Conservation (phyloP, 1,284 basidiomycete species). For the Coniferiporia weirii region DNA sequence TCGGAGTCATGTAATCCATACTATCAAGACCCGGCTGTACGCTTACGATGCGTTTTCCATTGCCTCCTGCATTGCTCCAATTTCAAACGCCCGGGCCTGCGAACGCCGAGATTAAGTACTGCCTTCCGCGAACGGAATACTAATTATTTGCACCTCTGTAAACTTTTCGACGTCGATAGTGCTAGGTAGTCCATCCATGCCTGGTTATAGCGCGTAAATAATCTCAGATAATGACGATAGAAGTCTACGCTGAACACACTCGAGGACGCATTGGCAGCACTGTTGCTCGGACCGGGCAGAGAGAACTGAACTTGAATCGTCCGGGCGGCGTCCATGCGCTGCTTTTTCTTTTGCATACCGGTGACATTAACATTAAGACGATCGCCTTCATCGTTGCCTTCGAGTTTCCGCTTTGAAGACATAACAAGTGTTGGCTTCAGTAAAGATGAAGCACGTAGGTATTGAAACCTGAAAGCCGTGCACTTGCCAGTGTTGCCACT, state of each 20-base stretch:
- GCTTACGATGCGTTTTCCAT: slow-evolving; percentile 74
- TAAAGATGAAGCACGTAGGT: too few relatives aligned
- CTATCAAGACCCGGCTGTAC: background rate
- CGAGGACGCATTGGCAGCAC: background rate
- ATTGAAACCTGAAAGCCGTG: too few relatives aligned
- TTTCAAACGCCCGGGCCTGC: slow-evolving; percentile 82
- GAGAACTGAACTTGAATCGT: slow-evolving; percentile 57
- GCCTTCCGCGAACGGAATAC: background rate
- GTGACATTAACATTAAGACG: slow-evolving; percentile 27
- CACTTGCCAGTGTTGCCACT: too few relatives aligned
- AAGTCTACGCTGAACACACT: background rate
- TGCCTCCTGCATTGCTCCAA: slow-evolving; percentile 79
- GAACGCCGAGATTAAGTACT: slow-evolving; percentile 5
- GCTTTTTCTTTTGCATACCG: slow-evolving; percentile 61
- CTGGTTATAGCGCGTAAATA: slow-evolving; percentile 28
- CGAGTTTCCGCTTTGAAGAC: slow-evolving; percentile 48
- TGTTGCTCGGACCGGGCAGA: slow-evolving; percentile 17
- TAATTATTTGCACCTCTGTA: slow-evolving; percentile 53
- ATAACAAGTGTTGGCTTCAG: slow-evolving; percentile 28
- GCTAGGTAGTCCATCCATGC: slow-evolving; percentile 57
- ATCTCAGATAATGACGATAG: background rate
- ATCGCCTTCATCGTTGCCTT: slow-evolving; percentile 20
- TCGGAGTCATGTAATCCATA: background rate
- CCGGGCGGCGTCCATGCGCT: slow-evolving; percentile 57
- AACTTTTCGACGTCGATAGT: slow-evolving; percentile 85